Evolutionary conservation across 257 asterid genomes (phyloP).

Genomic region (Jacaranda mimosifolia): DNA sequence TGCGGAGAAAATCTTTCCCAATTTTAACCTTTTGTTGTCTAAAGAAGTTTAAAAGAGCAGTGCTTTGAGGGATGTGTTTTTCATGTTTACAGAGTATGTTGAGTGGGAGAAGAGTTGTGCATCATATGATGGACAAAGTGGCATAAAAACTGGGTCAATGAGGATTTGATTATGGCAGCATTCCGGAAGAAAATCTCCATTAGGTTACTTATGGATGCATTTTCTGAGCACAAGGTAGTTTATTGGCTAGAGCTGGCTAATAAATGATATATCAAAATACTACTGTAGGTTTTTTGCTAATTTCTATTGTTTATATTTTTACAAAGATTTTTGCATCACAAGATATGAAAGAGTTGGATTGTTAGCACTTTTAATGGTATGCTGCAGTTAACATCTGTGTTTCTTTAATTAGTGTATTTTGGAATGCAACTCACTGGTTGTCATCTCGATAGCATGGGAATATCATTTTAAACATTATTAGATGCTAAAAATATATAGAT

Average conservation of each 20-base stretch:
- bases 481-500: too few relatives aligned
- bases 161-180: constrained; percentile 25
- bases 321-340: constrained; percentile 29
- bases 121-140: constrained; percentile 24
- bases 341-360: constrained; percentile 21
- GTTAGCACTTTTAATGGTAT: neutral
- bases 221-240: constrained; percentile 30
- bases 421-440: too few relatives aligned
- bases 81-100: constrained; percentile 16
- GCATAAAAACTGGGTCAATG: neutral
- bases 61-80: neutral
- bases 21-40: neutral
- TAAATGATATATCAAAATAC: constrained; percentile 25
- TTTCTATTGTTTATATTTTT: constrained; percentile 29
- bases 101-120: constrained; percentile 27
- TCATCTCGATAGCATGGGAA: too few relatives aligned
- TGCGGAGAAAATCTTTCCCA: neutral
- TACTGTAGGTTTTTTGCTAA: constrained; percentile 29
- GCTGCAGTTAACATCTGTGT: neutral
- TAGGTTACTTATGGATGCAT: constrained; percentile 27
- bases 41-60: neutral
- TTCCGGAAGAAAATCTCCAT: constrained; percentile 13
- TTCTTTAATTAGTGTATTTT: too few relatives aligned
- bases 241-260: constrained; percentile 26
- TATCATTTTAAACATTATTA: too few relatives aligned